Evolutionary conservation across 192 early-diverging fungal species (phyloP).

Genomic region (Linnemannia exigua): DNA sequence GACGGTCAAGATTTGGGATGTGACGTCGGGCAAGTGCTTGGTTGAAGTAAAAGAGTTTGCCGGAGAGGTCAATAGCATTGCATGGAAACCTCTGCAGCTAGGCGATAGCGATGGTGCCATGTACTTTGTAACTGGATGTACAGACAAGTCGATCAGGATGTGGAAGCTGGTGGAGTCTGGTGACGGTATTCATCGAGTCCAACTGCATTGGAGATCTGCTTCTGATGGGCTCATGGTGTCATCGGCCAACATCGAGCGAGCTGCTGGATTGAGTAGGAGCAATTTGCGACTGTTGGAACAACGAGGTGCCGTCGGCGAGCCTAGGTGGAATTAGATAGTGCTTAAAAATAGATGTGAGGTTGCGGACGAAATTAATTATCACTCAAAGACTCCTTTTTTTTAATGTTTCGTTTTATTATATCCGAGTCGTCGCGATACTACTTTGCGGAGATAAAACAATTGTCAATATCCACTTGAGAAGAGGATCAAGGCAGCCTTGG

Average conservation of each 20-base stretch:
- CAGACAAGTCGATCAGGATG: neutral
- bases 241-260: neutral
- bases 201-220: neutral
- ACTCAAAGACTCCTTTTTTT: too few species aligned
- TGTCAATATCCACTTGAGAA: conserved; percentile 4
- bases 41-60: neutral
- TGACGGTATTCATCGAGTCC: neutral
- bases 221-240: neutral
- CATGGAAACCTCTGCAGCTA: neutral
- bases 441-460: conserved; percentile 1
- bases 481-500: conserved; percentile 6
- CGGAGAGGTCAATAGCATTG: neutral
- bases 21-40: neutral
- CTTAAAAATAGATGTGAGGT: too few species aligned
- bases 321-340: neutral
- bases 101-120: neutral
- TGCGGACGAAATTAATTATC: too few species aligned
- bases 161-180: neutral
- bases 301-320: neutral
- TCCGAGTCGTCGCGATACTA: neutral
- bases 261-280: neutral
- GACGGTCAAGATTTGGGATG: neutral
- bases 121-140: neutral
- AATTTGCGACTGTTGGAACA: neutral
- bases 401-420: neutral